These are phyloP conservation scores for Phytophthora niederhauseri DNA, from an alignment of 352 stramenopile species.

Conservation along the genomic window DNA sequence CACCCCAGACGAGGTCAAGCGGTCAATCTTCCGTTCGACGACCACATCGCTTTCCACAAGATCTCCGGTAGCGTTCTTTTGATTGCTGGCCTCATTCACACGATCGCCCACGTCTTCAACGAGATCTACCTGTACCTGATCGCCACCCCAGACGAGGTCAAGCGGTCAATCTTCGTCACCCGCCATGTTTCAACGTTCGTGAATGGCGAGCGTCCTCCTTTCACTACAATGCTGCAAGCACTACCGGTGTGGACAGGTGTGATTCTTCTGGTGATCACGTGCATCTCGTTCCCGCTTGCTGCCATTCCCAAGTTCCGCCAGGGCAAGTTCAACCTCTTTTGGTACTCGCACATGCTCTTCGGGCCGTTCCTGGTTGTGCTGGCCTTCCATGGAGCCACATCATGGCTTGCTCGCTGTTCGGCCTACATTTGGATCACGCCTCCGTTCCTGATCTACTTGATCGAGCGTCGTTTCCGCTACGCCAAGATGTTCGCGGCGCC, in stretches of 20 bases:
- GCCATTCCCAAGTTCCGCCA: constrained; percentile 70
- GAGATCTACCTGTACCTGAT: constrained; percentile 73
- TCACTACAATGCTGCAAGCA: constrained; percentile 55
- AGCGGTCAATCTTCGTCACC: constrained; percentile 57
- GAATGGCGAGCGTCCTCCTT: constrained; percentile 49
- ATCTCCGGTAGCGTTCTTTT: constrained; percentile 61
- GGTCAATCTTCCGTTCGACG: constrained; percentile 73
- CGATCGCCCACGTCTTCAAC: constrained; percentile 62
- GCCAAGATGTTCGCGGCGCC: constrained; percentile 63
- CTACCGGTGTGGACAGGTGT: constrained; percentile 66
- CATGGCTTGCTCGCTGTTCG: constrained; percentile 55
- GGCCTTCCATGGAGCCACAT: constrained; percentile 57
- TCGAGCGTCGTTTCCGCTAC: constrained; percentile 65
- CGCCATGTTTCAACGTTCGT: constrained; percentile 50
- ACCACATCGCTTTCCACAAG: constrained; percentile 79
- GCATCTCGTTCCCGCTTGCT: constrained; percentile 63
- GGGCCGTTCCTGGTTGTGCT: constrained; percentile 66
- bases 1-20: constrained; percentile 60
- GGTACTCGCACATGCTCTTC: constrained; percentile 79
- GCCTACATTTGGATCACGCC: constrained; percentile 64
- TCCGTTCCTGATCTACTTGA: constrained; percentile 64
- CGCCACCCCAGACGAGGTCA: constrained; percentile 59
- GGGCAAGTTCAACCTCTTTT: constrained; percentile 75
- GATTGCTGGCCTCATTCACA: constrained; percentile 59
- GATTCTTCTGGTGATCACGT: constrained; percentile 60